Conservation (phyloP, 305 asterid genomes). For the Fraxinus platypoda region DNA sequence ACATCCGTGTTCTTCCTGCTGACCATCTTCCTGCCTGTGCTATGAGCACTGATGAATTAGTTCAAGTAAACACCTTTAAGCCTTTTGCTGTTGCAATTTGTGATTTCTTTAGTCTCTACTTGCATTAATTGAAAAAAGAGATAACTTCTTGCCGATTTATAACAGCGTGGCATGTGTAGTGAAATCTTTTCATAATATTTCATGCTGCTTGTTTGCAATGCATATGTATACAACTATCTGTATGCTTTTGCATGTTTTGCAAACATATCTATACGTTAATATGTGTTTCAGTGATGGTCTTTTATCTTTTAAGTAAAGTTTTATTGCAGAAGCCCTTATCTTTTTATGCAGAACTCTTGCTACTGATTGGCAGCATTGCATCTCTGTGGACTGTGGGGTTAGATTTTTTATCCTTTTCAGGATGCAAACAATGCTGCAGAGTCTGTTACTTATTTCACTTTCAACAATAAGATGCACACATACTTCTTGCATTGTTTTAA, state of each 20-base stretch:
- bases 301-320: neutral
- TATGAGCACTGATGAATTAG: slow-evolving; percentile 61
- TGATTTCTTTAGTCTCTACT: slow-evolving; percentile 9
- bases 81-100: slow-evolving; percentile 21
- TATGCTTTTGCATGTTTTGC: neutral
- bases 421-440: neutral
- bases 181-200: neutral
- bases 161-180: neutral
- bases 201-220: neutral
- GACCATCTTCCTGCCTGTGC: slow-evolving; percentile 72
- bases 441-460: neutral
- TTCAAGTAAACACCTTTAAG: slow-evolving; percentile 51
- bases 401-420: neutral
- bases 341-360: neutral
- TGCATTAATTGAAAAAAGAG: neutral
- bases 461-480: neutral
- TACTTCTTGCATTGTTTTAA: neutral
- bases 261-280: neutral
- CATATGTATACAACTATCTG: neutral
- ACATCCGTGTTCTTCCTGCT: slow-evolving; percentile 66
- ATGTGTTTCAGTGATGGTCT: neutral
- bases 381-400: neutral
- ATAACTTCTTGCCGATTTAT: slow-evolving; percentile 5
- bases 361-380: neutral
- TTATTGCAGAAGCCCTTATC: neutral